These are phyloP conservation scores for Lactarius trivialis DNA, from an alignment of 768 basidiomycete species.

Conservation along the genomic window DNA sequence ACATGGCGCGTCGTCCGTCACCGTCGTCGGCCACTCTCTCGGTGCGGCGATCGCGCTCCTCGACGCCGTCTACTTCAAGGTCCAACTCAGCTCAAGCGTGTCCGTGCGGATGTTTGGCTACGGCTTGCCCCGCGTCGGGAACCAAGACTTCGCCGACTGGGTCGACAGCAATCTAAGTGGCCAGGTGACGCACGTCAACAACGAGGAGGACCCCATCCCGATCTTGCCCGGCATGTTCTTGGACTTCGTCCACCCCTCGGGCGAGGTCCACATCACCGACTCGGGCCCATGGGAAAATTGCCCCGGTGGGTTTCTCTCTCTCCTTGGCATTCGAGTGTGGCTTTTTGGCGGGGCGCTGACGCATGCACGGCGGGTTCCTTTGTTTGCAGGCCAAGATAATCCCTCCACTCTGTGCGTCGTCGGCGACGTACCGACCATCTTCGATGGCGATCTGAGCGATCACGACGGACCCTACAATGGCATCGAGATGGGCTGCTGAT, in stretches of 20 bases:
- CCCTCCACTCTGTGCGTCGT: constrained; percentile 42
- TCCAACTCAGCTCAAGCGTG: constrained; percentile 22
- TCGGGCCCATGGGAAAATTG: constrained; percentile 47
- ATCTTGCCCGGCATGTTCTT: constrained; percentile 32
- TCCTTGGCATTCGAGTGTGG: neutral
- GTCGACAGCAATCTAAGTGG: too few species aligned
- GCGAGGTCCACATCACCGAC: constrained; percentile 37
- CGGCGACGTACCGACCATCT: constrained; percentile 49
- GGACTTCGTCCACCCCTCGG: constrained; percentile 41
- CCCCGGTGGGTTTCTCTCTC: constrained; percentile 33
- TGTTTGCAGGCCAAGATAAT: constrained; percentile 53
- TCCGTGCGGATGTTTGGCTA: constrained; percentile 20
- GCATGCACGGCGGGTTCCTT: neutral
- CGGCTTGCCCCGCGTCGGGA: too few species aligned
- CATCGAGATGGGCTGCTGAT: constrained; percentile 21
- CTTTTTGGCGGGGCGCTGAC: neutral
- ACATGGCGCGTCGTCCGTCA: neutral
- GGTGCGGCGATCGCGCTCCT: constrained; percentile 28
- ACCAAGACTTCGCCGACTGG: too few species aligned
- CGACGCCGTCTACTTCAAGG: constrained; percentile 25
- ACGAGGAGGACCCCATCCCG: constrained; percentile 33
- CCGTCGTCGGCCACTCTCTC: constrained; percentile 18
- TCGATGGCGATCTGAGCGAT: constrained; percentile 32
- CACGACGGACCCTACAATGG: constrained; percentile 21
- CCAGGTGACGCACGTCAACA: too few species aligned